Conservation (phyloP, 371 early-diverging fungal species). For the Massospora cicadina region DNA sequence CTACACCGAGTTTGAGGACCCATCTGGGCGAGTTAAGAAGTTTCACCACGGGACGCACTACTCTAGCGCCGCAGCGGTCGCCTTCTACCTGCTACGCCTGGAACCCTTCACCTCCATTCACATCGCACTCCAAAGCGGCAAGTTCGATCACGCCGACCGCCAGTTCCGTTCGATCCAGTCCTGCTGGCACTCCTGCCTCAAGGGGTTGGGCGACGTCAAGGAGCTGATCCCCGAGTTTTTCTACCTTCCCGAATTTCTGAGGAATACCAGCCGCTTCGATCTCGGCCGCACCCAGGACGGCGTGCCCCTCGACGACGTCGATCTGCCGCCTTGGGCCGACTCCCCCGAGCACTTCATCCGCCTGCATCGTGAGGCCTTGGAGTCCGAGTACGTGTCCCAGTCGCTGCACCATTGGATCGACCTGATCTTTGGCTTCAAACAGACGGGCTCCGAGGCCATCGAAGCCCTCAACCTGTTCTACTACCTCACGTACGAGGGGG, state of each 20-base stretch:
- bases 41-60: slow-evolving; percentile 63
- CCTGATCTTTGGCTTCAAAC: slow-evolving; percentile 61
- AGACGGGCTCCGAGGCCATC: slow-evolving; percentile 51
- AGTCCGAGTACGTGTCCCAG: slow-evolving; percentile 58
- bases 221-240: slow-evolving; percentile 64
- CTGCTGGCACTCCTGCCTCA: slow-evolving; percentile 21
- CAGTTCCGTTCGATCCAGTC: slow-evolving; percentile 24
- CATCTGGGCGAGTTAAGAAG: slow-evolving; percentile 29
- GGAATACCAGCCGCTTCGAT: slow-evolving; percentile 37
- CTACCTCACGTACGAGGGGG: slow-evolving; percentile 46
- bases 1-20: slow-evolving; percentile 43
- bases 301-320: slow-evolving; percentile 22
- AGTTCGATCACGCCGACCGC: slow-evolving; percentile 51
- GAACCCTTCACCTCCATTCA: slow-evolving; percentile 55
- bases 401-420: slow-evolving; percentile 71
- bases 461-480: slow-evolving; percentile 51
- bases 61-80: slow-evolving; percentile 45
- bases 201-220: slow-evolving; percentile 41
- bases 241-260: slow-evolving; percentile 49
- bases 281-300: slow-evolving; percentile 27
- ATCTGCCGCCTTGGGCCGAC: slow-evolving; percentile 43
- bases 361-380: slow-evolving; percentile 46
- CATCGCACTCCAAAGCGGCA: slow-evolving; percentile 46
- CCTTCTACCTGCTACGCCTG: slow-evolving; percentile 44
- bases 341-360: slow-evolving; percentile 48